Conservation (phyloP, 2,329 filamentous ascomycete genomes). For the Talaromyces verruculosus region DNA sequence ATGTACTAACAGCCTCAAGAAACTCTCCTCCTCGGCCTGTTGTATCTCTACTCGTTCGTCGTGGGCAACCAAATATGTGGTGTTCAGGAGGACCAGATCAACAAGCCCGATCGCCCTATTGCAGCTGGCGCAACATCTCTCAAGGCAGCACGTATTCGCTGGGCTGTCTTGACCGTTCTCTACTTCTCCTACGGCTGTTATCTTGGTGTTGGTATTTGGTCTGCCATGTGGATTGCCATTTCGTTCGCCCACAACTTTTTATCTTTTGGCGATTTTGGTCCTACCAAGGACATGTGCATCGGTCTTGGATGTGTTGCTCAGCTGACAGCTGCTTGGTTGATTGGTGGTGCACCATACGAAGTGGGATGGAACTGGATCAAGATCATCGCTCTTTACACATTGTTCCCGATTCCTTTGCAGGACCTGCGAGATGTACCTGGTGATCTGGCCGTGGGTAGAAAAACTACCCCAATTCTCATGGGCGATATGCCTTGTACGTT, state of each 20-base stretch:
- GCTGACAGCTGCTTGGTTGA: conserved; percentile 19
- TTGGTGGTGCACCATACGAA: conserved; percentile 17
- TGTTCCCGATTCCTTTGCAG: conserved; percentile 18
- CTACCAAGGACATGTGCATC: conserved; percentile 21
- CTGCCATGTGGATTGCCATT: conserved; percentile 19
- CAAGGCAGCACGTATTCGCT: conserved; percentile 18
- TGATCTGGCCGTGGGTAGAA: conserved; percentile 17
- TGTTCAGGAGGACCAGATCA: conserved; percentile 17
- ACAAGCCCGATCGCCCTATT: conserved; percentile 22
- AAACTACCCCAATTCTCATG: conserved; percentile 18
- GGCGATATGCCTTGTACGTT: conserved; percentile 21
- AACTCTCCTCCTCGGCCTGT: conserved; percentile 10
- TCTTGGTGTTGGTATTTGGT: conserved; percentile 18
- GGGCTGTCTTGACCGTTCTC: conserved; percentile 15
- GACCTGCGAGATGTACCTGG: conserved; percentile 21
- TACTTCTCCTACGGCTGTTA: conserved; percentile 18
- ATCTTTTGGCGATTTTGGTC: conserved; percentile 20
- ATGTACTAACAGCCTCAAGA: conserved; percentile 1
- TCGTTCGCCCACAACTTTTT: conserved; percentile 19
- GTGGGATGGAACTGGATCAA: conserved; percentile 22
- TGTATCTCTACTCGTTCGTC: conserved; percentile 19
- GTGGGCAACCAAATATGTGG: conserved; percentile 21
- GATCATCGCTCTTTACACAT: conserved; percentile 18
- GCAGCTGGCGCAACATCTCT: conserved; percentile 13
- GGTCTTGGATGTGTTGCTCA: conserved; percentile 18